Conservation (phyloP, 352 stramenopile genomes). For the Phytophthora pseudosyringae region DNA sequence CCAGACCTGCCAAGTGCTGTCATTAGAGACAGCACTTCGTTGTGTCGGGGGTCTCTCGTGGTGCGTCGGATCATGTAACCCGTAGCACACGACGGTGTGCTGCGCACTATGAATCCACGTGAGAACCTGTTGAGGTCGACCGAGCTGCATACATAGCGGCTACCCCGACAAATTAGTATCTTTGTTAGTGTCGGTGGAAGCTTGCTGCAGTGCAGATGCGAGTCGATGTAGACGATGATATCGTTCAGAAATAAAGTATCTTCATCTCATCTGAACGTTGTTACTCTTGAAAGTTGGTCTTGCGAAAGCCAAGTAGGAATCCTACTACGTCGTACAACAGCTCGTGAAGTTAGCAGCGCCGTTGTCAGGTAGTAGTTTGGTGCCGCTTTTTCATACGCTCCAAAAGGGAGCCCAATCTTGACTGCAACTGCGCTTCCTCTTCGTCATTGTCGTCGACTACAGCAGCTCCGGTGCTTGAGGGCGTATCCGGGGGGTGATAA, state of each 20-base stretch:
- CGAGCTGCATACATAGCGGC: not conserved
- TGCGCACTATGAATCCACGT: conserved; percentile 45
- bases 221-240: conserved; percentile 19
- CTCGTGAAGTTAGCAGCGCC: too few species aligned
- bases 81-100: conserved; percentile 37
- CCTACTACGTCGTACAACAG: too few species aligned
- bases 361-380: conserved; percentile 2
- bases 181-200: conserved; percentile 20
- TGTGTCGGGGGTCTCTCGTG: conserved; percentile 24
- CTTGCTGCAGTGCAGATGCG: not conserved
- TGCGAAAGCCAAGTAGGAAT: too few species aligned
- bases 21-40: conserved; percentile 29
- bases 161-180: conserved; percentile 26
- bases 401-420: conserved; percentile 43
- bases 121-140: conserved; percentile 25
- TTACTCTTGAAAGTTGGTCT: too few species aligned
- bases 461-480: conserved; percentile 30
- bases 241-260: conserved; percentile 17
- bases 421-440: conserved; percentile 35
- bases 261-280: conserved; percentile 1
- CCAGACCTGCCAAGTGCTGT: conserved; percentile 17
- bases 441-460: conserved; percentile 9
- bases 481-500: conserved; percentile 3
- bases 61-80: conserved; percentile 36
- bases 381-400: conserved; percentile 46